Conservation (phyloP, 208 protist genomes). For the Trichomonas gallinae region DNA sequence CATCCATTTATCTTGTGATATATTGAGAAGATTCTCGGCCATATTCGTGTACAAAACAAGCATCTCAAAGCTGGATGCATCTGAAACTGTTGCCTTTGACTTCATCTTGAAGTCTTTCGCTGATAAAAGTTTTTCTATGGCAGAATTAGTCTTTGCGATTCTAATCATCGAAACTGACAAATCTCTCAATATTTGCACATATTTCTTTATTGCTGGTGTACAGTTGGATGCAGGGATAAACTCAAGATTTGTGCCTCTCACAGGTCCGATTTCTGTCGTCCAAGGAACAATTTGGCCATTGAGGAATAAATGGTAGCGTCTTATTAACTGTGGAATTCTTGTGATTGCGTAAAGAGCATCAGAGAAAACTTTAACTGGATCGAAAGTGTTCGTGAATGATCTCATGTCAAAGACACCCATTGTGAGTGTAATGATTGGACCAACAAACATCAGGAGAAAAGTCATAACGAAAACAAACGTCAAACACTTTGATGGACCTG, state of each 20-base stretch:
- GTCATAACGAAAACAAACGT: background rate
- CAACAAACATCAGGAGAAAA: background rate
- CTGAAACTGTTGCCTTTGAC: too few species aligned
- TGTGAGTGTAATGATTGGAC: background rate
- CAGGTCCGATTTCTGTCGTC: background rate
- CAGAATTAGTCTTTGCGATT: too few species aligned
- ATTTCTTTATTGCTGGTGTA: background rate
- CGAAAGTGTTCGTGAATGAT: background rate
- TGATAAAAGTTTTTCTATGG: too few species aligned
- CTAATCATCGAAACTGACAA: background rate
- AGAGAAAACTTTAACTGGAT: background rate
- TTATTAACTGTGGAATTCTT: background rate
- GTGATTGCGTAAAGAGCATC: background rate
- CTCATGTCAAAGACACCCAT: background rate
- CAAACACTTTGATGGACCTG: background rate
- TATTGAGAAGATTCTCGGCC: too few species aligned
- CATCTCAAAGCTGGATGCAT: too few species aligned
- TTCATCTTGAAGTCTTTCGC: too few species aligned
- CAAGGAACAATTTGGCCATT: background rate
- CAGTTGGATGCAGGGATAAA: background rate
- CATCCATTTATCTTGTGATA: background rate
- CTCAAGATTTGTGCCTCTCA: background rate
- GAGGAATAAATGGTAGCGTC: background rate
- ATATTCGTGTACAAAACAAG: too few species aligned
- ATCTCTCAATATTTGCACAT: background rate